Percentiles rank a stretch among this genome's conserved stretches.
These are phyloP conservation scores for Darksidea phi DNA, from an alignment of 495 filamentous ascomycete species.

Conservation along the genomic window DNA sequence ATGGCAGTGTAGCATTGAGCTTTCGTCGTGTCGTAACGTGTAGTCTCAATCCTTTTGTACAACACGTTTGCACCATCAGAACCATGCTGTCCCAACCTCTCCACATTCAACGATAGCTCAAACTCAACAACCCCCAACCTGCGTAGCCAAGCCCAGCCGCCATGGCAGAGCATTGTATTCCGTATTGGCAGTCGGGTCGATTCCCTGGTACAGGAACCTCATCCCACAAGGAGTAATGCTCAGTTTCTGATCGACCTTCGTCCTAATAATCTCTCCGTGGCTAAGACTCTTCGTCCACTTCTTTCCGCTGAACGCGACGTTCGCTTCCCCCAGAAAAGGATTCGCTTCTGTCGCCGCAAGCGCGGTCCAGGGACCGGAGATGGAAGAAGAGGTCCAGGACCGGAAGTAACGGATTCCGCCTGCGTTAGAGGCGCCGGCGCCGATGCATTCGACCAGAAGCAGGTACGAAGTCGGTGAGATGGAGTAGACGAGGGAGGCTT, in stretches of 20 bases:
- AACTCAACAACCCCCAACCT: slow-evolving; percentile 6
- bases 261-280: slow-evolving; percentile 34
- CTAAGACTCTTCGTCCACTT: slow-evolving; percentile 35
- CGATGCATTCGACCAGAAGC: slow-evolving; percentile 34
- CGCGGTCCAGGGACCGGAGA: slow-evolving; percentile 26
- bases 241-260: slow-evolving; percentile 32
- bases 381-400: slow-evolving; percentile 28
- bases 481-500: slow-evolving; percentile 33
- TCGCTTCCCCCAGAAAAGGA: slow-evolving; percentile 24
- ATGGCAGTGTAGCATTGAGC: no score
- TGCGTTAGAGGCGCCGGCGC: slow-evolving; percentile 1
- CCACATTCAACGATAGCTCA: background rate
- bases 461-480: slow-evolving; percentile 27
- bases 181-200: slow-evolving; percentile 16
- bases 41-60: no score
- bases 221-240: slow-evolving; percentile 25
- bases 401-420: slow-evolving; percentile 33
- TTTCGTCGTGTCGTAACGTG: no score
- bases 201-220: slow-evolving; percentile 33
- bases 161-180: slow-evolving; percentile 33
- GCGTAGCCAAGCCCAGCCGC: slow-evolving; percentile 29
- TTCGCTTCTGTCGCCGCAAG: slow-evolving; percentile 30
- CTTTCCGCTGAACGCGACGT: slow-evolving; percentile 27
- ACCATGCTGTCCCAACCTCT: background rate
- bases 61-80: no score